Conservation (phyloP, 345 rosid genomes). For the Citrus medica region DNA sequence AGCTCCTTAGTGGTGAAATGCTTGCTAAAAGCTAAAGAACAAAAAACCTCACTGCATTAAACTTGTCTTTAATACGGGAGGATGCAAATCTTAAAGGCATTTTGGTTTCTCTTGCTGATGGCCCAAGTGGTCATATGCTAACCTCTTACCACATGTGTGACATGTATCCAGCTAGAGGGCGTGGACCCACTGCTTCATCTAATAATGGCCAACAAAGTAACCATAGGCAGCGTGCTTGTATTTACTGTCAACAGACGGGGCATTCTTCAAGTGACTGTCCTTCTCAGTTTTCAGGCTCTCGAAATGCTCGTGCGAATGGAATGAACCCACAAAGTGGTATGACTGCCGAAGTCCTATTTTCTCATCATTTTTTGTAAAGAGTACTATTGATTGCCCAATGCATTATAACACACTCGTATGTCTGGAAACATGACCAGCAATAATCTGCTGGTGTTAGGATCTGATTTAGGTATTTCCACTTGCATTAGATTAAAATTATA, state of each 20-base stretch:
- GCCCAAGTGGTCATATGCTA: background rate
- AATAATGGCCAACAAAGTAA: constrained; percentile 55
- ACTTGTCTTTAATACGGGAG: background rate
- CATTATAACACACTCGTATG: background rate
- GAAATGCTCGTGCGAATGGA: constrained; percentile 39
- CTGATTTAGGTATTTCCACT: background rate
- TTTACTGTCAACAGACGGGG: constrained; percentile 73
- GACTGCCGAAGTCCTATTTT: background rate
- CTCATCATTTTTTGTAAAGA: background rate
- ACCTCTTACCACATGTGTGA: constrained; percentile 6
- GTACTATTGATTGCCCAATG: background rate
- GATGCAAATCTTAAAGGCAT: background rate
- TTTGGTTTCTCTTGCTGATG: background rate
- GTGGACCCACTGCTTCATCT: constrained; percentile 43
- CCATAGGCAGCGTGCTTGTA: constrained; percentile 50
- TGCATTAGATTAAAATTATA: background rate
- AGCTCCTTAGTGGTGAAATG: background rate
- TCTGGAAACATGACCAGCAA: background rate
- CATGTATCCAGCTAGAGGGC: constrained; percentile 50
- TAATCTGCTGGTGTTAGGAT: background rate
- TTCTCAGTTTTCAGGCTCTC: constrained; percentile 44
- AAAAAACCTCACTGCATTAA: background rate
- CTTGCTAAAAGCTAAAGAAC: background rate
- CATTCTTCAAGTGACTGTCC: constrained; percentile 78
- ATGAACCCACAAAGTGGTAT: constrained; percentile 52